A percentile compares a stretch with the other conserved stretches of the same genome.
Conservation (phyloP, 148 eudicot genomes). For the Beta vulgaris region DNA sequence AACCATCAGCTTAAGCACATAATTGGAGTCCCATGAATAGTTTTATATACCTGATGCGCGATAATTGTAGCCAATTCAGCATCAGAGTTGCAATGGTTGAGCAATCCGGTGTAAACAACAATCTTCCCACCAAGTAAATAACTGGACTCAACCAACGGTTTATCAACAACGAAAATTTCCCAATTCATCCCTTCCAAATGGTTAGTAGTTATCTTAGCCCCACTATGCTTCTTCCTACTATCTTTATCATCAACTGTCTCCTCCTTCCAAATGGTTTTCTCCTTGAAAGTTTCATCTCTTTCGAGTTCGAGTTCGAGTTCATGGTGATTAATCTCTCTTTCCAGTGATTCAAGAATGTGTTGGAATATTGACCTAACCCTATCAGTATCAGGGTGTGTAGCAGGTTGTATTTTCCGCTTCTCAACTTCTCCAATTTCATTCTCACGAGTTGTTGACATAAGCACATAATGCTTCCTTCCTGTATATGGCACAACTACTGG, state of each 20-base stretch:
- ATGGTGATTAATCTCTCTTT: constrained; percentile 58
- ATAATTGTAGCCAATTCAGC: constrained; percentile 80
- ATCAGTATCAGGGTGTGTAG: constrained; percentile 67
- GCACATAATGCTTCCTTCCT: too few species aligned
- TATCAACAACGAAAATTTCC: constrained; percentile 77
- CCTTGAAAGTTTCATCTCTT: constrained; percentile 36
- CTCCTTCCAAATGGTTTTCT: constrained; percentile 41
- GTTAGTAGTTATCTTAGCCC: constrained; percentile 22
- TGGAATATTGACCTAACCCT: constrained; percentile 61
- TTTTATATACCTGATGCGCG: constrained; percentile 72
- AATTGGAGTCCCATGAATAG: background rate
- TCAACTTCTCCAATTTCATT: too few species aligned
- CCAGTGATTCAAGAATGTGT: constrained; percentile 63
- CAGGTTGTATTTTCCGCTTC: constrained; percentile 66
- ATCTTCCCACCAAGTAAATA: constrained; percentile 92
- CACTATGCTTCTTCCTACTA: constrained; percentile 52
- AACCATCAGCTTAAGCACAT: background rate
- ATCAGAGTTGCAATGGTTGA: constrained; percentile 57
- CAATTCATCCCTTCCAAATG: constrained; percentile 85
- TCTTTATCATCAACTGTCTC: constrained; percentile 70
- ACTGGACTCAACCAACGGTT: constrained; percentile 69
- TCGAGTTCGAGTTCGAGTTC: constrained; percentile 44
- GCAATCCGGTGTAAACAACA: constrained; percentile 83
- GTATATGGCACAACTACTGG: too few species aligned
- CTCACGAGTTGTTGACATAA: too few species aligned